These are phyloP conservation scores for Nectriaceae sp. DNA, from an alignment of 2,329 filamentous ascomycete genomes.

Conservation along the genomic window DNA sequence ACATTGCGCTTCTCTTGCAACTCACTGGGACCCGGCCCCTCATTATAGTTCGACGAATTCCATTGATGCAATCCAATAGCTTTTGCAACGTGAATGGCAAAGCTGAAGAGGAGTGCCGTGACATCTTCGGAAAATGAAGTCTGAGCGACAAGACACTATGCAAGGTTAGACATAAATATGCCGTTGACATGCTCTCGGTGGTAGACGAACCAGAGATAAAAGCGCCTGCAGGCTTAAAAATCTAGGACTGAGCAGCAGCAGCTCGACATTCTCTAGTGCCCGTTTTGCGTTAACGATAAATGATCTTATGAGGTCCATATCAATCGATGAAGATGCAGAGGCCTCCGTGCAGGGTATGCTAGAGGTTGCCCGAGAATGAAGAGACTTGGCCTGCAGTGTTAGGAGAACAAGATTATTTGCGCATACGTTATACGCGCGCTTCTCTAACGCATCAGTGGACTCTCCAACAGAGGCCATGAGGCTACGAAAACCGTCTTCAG, in stretches of 20 bases:
- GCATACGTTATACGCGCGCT: slow-evolving; percentile 10
- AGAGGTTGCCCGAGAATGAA: slow-evolving; percentile 4
- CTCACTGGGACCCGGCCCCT: background rate
- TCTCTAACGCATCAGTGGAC: background rate
- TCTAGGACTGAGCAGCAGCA: slow-evolving; percentile 6
- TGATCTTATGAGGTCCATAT: slow-evolving; percentile 10
- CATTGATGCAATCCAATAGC: slow-evolving; percentile 8
- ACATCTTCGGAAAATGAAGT: slow-evolving; percentile 10
- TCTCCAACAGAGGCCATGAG: background rate
- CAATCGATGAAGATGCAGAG: slow-evolving; percentile 2
- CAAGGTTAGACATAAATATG: background rate
- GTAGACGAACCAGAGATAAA: slow-evolving; percentile 4
- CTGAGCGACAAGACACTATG: slow-evolving; percentile 5
- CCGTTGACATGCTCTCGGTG: background rate
- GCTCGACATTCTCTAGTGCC: slow-evolving; percentile 9
- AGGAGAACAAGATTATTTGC: slow-evolving; percentile 11
- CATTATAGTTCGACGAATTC: background rate
- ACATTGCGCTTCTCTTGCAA: slow-evolving; percentile 2
- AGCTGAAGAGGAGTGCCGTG: slow-evolving; percentile 7
- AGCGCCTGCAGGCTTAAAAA: slow-evolving; percentile 6
- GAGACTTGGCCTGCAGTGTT: slow-evolving; percentile 9
- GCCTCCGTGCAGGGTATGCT: background rate
- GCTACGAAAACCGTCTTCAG: slow-evolving; percentile 2
- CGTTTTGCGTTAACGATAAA: slow-evolving; percentile 11
- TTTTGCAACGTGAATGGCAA: slow-evolving; percentile 9